These are phyloP conservation scores for Ogataea nonfermentans DNA, from an alignment of 805 yeast species.

Conservation along the genomic window DNA sequence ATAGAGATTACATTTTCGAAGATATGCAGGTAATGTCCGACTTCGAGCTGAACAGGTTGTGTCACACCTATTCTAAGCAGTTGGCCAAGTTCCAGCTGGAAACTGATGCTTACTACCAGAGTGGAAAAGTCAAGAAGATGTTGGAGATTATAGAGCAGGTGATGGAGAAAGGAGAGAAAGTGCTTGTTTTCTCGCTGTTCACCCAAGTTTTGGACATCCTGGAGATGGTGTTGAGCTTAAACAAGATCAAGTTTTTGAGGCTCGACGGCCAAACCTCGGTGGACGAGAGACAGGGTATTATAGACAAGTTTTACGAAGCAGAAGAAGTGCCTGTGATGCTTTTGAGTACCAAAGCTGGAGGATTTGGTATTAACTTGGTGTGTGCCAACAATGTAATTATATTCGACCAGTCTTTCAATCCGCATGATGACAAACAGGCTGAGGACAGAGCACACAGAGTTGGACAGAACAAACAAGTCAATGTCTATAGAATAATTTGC, in stretches of 20 bases:
- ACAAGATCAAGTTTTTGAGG: slow-evolving; percentile 70
- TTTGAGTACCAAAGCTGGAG: slow-evolving; percentile 95
- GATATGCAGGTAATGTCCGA: slow-evolving; percentile 97
- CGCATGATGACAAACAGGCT: slow-evolving; percentile 98
- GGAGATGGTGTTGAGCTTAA: slow-evolving; percentile 66
- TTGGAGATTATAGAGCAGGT: slow-evolving; percentile 56
- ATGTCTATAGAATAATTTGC: slow-evolving; percentile 71
- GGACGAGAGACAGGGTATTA: slow-evolving; percentile 86
- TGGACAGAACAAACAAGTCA: slow-evolving; percentile 79
- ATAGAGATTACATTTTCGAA: slow-evolving; percentile 72
- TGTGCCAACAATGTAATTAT: slow-evolving; percentile 92
- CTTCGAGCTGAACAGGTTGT: slow-evolving; percentile 75
- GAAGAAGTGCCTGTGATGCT: slow-evolving; percentile 79
- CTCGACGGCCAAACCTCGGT: slow-evolving; percentile 94
- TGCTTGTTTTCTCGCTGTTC: slow-evolving; percentile 84
- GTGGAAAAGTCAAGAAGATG: slow-evolving; percentile 73
- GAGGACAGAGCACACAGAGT: slow-evolving; percentile 98
- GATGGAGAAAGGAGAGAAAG: slow-evolving; percentile 57
- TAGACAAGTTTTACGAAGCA: slow-evolving; percentile 85
- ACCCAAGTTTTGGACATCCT: slow-evolving; percentile 89
- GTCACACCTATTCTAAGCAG: slow-evolving; percentile 69
- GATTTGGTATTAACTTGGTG: slow-evolving; percentile 94
- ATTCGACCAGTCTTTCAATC: slow-evolving; percentile 93
- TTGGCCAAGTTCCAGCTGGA: slow-evolving; percentile 52
- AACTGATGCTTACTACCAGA: slow-evolving; percentile 49